A percentile compares a stretch with the other conserved stretches of the same genome.
Conservation (phyloP, 805 yeast species). For the Suhomyces prunicola region DNA sequence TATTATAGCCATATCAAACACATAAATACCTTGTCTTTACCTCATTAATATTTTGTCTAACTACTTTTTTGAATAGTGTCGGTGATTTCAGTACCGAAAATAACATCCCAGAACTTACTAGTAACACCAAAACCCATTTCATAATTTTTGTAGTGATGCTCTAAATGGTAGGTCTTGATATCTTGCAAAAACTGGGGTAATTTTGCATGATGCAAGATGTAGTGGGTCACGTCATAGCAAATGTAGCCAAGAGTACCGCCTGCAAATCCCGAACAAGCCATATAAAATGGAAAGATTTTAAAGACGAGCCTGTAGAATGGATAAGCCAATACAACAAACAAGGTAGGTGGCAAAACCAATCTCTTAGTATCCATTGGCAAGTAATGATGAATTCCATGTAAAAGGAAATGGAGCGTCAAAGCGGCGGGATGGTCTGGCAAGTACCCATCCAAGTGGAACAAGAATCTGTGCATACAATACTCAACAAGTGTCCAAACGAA, state of each 20-base stretch:
- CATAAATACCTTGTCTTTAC: background rate
- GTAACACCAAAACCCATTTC: slow-evolving; percentile 98
- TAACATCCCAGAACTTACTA: slow-evolving; percentile 87
- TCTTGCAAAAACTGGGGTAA: slow-evolving; percentile 76
- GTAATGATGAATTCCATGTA: slow-evolving; percentile 97
- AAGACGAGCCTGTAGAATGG: slow-evolving; percentile 85
- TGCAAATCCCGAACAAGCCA: slow-evolving; percentile 89
- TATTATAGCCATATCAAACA: background rate
- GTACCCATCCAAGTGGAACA: slow-evolving; percentile 87
- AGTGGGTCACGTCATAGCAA: slow-evolving; percentile 90
- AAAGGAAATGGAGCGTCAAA: slow-evolving; percentile 78
- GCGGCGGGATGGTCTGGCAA: slow-evolving; percentile 78
- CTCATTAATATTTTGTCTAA: slow-evolving; percentile 8
- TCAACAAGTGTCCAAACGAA: slow-evolving; percentile 93
- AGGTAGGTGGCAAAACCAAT: slow-evolving; percentile 94
- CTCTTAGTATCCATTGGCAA: slow-evolving; percentile 94
- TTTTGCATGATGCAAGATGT: slow-evolving; percentile 83
- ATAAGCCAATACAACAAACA: slow-evolving; percentile 64
- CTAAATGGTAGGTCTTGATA: slow-evolving; percentile 86
- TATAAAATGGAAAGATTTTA: slow-evolving; percentile 67
- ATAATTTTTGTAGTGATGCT: slow-evolving; percentile 96
- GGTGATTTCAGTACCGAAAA: slow-evolving; percentile 78
- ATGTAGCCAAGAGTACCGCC: slow-evolving; percentile 96
- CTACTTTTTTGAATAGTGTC: slow-evolving; percentile 45
- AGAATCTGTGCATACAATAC: slow-evolving; percentile 81